A percentile compares a stretch with the other conserved stretches of the same genome.
Conservation (phyloP, 352 stramenopile species). For the Globisporangium cystogenes region DNA sequence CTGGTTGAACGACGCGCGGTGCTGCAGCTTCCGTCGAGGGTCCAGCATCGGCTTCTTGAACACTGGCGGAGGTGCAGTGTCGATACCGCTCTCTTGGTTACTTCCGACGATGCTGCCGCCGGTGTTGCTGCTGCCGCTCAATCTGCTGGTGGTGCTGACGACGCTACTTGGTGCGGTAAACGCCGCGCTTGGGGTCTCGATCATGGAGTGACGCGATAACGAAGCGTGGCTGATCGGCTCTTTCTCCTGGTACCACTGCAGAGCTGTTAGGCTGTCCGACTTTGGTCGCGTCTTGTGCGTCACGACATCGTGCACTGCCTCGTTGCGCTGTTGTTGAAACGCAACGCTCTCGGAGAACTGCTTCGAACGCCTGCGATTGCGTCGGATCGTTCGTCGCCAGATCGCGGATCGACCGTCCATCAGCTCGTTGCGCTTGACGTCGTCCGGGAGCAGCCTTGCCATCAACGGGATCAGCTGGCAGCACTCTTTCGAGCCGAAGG, state of each 20-base stretch:
- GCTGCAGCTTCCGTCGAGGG: conserved; percentile 58
- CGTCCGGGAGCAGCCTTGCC: conserved; percentile 60
- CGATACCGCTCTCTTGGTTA: conserved; percentile 12
- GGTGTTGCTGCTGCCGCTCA: conserved; percentile 9
- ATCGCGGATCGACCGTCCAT: conserved; percentile 58
- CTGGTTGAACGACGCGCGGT: conserved; percentile 53
- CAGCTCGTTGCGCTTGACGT: conserved; percentile 53
- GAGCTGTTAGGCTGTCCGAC: conserved; percentile 32
- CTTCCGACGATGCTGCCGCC: conserved; percentile 16
- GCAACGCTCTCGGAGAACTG: conserved; percentile 75
- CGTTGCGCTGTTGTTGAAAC: conserved; percentile 50
- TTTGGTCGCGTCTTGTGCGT: conserved; percentile 32
- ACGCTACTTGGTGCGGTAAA: background rate
- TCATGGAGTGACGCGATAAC: conserved; percentile 22
- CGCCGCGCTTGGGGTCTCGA: conserved; percentile 20
- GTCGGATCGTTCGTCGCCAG: conserved; percentile 47
- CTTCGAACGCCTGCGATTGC: conserved; percentile 67
- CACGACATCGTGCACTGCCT: conserved; percentile 27
- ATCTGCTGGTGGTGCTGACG: conserved; percentile 17
- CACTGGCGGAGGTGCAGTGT: conserved; percentile 12
- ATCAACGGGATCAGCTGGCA: conserved; percentile 72
- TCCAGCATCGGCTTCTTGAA: conserved; percentile 34
- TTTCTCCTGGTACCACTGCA: conserved; percentile 14
- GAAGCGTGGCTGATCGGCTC: background rate
- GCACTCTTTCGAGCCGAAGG: conserved; percentile 59